A percentile compares a stretch with the other conserved stretches of the same genome.
These are phyloP conservation scores for Diplosphaera chodatii DNA, from an alignment of 139 green algal species.

Conservation along the genomic window DNA sequence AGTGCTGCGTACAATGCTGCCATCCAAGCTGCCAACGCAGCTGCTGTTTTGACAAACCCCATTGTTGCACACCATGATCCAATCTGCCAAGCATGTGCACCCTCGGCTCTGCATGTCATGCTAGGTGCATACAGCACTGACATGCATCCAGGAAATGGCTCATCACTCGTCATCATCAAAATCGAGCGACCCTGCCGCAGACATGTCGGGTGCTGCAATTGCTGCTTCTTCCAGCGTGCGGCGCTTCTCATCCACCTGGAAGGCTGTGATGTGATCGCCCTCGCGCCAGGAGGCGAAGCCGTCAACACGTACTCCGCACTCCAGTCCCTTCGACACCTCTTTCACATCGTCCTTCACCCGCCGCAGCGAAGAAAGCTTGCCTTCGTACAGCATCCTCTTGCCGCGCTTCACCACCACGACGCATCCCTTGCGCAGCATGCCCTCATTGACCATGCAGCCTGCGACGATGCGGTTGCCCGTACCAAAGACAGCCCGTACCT, in stretches of 20 bases:
- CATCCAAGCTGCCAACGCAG: too few species aligned
- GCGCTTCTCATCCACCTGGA: conserved; percentile 26
- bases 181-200: not conserved
- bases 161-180: not conserved
- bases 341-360: conserved; percentile 91
- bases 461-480: conserved; percentile 67
- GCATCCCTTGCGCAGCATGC: conserved; percentile 46
- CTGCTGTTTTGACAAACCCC: too few species aligned
- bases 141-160: too few species aligned
- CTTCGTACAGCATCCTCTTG: conserved; percentile 63
- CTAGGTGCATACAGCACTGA: too few species aligned
- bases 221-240: conserved; percentile 43
- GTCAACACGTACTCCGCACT: conserved; percentile 75
- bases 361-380: conserved; percentile 71
- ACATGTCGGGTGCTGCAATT: not conserved
- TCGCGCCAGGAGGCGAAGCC: conserved; percentile 72
- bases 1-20: too few species aligned
- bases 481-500: conserved; percentile 81
- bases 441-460: conserved; percentile 72
- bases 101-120: too few species aligned
- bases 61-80: too few species aligned
- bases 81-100: too few species aligned
- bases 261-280: conserved; percentile 42
- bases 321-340: conserved; percentile 68
- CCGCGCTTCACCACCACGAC: conserved; percentile 48